Evolutionary conservation across 2,329 filamentous ascomycete species (phyloP).

Genomic region (Fusarium sp.): DNA sequence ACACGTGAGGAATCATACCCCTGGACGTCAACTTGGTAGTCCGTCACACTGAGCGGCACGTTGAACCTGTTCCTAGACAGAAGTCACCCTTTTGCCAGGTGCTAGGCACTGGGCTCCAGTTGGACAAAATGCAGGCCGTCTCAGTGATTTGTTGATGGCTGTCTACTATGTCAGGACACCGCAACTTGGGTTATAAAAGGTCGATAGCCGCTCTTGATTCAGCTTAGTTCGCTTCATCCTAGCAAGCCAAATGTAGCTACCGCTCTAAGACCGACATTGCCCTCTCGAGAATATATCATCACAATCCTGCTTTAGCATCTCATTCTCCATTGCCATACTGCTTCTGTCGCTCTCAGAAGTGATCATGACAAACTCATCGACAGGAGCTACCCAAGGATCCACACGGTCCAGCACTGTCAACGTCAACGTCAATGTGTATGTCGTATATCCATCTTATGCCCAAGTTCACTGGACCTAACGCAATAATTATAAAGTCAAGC

Average conservation of each 20-base stretch:
- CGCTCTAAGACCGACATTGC: background rate
- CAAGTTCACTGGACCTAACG: background rate
- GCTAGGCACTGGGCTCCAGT: background rate
- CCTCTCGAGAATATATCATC: background rate
- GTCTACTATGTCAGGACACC: background rate
- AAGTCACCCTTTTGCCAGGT: background rate
- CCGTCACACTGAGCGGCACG: background rate
- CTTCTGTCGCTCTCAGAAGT: background rate
- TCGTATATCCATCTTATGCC: background rate
- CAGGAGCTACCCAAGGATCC: conserved; percentile 6
- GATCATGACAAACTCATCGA: conserved; percentile 2
- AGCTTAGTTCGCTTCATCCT: background rate
- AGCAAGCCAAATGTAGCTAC: background rate
- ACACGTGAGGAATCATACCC: background rate
- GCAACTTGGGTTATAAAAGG: background rate
- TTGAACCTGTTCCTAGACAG: background rate
- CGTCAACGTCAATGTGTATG: background rate
- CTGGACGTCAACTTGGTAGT: background rate
- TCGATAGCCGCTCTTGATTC: background rate
- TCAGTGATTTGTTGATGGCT: background rate
- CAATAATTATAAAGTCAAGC: background rate
- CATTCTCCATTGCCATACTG: no score
- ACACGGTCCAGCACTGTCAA: background rate
- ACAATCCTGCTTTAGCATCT: background rate
- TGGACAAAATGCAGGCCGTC: background rate